Percentiles rank a stretch among this genome's conserved stretches.
These are phyloP conservation scores for Nothophytophthora sp. DNA, from an alignment of 352 stramenopile species.

Conservation along the genomic window DNA sequence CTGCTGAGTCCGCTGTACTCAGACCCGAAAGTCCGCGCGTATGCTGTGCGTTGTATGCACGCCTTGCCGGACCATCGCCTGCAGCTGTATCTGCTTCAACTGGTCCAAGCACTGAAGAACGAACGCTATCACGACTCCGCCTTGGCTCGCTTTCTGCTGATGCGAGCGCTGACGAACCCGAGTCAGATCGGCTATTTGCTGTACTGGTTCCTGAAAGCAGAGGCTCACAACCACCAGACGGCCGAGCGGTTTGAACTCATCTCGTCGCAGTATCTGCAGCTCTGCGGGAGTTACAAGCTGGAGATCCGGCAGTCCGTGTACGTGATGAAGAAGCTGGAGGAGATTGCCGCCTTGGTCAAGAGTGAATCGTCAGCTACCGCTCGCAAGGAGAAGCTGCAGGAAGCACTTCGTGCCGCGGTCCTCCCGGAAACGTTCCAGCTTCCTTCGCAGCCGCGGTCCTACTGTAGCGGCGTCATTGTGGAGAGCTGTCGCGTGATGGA, in stretches of 20 bases:
- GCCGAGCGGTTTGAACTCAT: constrained; percentile 68
- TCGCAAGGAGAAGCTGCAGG: constrained; percentile 55
- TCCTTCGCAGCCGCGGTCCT: constrained; percentile 83
- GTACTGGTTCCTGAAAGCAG: constrained; percentile 83
- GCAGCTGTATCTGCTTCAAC: constrained; percentile 83
- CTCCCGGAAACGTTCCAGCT: constrained; percentile 90
- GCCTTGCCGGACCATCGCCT: constrained; percentile 85
- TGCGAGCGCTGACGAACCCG: constrained; percentile 72
- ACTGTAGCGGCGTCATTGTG: constrained; percentile 75
- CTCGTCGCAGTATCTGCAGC: constrained; percentile 79
- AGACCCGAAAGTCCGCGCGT: constrained; percentile 92
- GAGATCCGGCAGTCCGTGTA: constrained; percentile 92
- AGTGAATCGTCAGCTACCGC: constrained; percentile 31
- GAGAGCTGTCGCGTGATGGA: constrained; percentile 92
- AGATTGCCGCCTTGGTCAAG: constrained; percentile 73
- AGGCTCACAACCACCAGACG: constrained; percentile 65
- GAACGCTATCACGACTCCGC: constrained; percentile 85
- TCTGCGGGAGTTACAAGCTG: constrained; percentile 88
- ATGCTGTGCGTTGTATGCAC: constrained; percentile 91
- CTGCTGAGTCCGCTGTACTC: constrained; percentile 83
- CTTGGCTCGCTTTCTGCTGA: constrained; percentile 75
- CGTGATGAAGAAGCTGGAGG: constrained; percentile 91
- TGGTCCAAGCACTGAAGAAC: constrained; percentile 87
- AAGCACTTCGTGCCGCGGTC: constrained; percentile 49
- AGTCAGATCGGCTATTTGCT: constrained; percentile 81